Evolutionary conservation across 2,329 filamentous ascomycete species (phyloP).

Genomic region (Tolypocladium pustulatum): DNA sequence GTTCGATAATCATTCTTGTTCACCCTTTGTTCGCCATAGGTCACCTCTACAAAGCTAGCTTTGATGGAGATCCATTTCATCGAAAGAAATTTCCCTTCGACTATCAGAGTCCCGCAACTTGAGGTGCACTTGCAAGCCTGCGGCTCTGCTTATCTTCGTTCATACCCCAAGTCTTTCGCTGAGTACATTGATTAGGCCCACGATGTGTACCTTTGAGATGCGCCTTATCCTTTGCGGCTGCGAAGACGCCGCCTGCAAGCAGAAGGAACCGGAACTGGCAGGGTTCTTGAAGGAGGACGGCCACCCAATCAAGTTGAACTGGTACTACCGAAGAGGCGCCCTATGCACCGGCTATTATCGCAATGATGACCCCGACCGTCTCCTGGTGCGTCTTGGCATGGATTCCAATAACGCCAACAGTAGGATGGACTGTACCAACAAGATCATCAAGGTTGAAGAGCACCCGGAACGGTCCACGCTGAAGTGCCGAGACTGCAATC

Average conservation of each 20-base stretch:
- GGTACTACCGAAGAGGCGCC: not conserved
- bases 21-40: not conserved
- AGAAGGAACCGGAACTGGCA: not conserved
- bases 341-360: constrained; percentile 2
- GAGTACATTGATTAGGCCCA: not conserved
- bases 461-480: not conserved
- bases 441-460: not conserved
- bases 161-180: not conserved
- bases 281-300: not conserved
- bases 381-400: constrained; percentile 4
- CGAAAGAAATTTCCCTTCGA: not conserved
- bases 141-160: too few species aligned
- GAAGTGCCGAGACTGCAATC: not conserved
- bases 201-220: constrained; percentile 3
- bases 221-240: constrained; percentile 4
- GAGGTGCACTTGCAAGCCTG: not conserved
- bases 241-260: constrained; percentile 1
- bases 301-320: not conserved
- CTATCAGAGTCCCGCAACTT: too few species aligned
- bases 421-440: constrained; percentile 4
- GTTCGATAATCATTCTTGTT: not conserved
- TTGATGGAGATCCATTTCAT: not conserved
- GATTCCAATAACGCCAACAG: constrained; percentile 3
- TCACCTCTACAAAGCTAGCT: not conserved
- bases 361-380: constrained; percentile 3